Base-by-base conservation (phyloP, 257 asterid genomes). In the Nicotiana obtusifolia region DNA sequence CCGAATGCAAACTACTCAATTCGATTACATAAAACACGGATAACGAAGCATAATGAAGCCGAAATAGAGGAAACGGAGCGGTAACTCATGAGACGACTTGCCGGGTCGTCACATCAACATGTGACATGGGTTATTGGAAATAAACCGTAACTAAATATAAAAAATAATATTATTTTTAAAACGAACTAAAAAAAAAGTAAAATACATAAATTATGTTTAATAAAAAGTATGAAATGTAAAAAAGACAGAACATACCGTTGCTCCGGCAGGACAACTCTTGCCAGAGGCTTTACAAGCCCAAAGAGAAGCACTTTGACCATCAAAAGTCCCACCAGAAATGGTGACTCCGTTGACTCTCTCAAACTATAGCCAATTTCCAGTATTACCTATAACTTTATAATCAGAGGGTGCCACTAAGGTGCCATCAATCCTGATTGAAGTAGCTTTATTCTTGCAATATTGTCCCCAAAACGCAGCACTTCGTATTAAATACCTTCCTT, bases 371-470 rank as follows among this genome's bases (percentile, higher is more conserved):
- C 84, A 81, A 64, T 81, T 31, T 44, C 71, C 84, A 49, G 10
- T 60, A 44, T 68, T 26, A 19, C 84, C 84, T 28, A 68, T 81
- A 24, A 81, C 80, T 3, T 19, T 15, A 24, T 81, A 81, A 37
- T 81, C 62, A 16, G 80, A 81, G 47, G 84, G 84, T 69, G 84
- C 80, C 31, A 81, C 59, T 19, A 81, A 64, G 62, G 73, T 81
- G 19, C 84, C 84, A 26, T 81, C 80, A 71, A 81, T 81, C 67
- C 44, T 53, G 53, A 81, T 30, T 19, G 52, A 59, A 7, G 53
- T 71, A 30, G 20, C 62, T 67, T 53, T 81, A 17, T 22, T 37
- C 75, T 81, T 81, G 52, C 84, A 81, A 52, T 16, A 11, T 14
- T 78, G 69, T 64, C 84, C 69, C 79, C 75, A 62, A 71, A 81